A percentile compares a stretch with the other conserved stretches of the same genome.
These are phyloP conservation scores for Solanum corneliomulleri DNA, from an alignment of 257 asterid species.

Conservation along the genomic window DNA sequence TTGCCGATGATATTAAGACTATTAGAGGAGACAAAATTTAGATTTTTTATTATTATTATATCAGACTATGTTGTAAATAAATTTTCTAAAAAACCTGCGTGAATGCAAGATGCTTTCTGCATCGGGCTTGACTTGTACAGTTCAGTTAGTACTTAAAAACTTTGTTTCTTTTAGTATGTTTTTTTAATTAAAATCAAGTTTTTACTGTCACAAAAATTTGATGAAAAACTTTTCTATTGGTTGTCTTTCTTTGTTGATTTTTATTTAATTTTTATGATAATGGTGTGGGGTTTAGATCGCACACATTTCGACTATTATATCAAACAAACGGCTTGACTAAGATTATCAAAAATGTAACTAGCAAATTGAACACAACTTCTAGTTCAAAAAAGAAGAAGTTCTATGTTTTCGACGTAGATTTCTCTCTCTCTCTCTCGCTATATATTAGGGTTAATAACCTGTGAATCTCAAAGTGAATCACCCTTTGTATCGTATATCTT, in stretches of 20 bases:
- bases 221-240: not conserved
- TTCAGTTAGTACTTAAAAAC: not conserved
- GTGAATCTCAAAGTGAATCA: too few relatives aligned
- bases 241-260: not conserved
- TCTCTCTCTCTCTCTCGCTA: too few relatives aligned
- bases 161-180: not conserved
- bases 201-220: not conserved
- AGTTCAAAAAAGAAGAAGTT: too few relatives aligned
- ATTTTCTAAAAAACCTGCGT: too few relatives aligned
- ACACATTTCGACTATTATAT: not conserved
- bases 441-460: too few relatives aligned
- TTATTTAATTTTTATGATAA: not conserved
- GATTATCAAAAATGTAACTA: not conserved
- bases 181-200: not conserved
- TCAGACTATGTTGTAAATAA: not conserved
- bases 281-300: rapidly evolving
- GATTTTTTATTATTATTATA: not conserved
- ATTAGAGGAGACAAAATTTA: not conserved
- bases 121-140: too few relatives aligned
- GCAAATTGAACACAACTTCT: not conserved
- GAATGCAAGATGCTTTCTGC: too few relatives aligned
- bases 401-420: too few relatives aligned
- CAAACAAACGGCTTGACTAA: not conserved
- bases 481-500: too few relatives aligned
- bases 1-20: too few relatives aligned